Conservation (phyloP, 164 flowering plant species). For the Liquidambar formosana region DNA sequence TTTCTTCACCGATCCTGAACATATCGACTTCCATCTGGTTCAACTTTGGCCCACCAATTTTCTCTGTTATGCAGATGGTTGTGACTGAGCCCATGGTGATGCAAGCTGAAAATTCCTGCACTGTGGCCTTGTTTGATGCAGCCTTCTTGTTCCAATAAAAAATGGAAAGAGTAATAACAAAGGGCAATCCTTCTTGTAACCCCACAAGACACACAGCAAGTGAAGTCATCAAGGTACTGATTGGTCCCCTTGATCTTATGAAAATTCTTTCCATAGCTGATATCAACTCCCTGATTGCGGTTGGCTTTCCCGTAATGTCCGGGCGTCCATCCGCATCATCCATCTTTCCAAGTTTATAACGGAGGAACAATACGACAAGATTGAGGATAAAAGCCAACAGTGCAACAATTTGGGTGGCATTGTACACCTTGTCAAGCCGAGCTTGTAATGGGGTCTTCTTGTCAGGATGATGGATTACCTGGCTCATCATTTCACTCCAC, state of each 20-base stretch:
- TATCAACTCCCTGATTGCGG: background rate
- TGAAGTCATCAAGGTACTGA: slow-evolving; percentile 6
- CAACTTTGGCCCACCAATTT: slow-evolving; percentile 12
- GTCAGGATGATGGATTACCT: background rate
- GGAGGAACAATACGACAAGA: slow-evolving; percentile 12
- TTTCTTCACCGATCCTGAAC: slow-evolving; percentile 17
- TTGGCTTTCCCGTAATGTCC: no score
- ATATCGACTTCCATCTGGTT: slow-evolving; percentile 15
- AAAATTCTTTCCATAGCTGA: slow-evolving; percentile 18
- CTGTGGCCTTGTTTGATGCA: background rate
- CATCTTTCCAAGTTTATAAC: background rate
- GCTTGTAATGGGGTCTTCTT: background rate
- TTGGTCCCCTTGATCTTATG: slow-evolving; percentile 12
- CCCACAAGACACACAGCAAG: slow-evolving; percentile 18
- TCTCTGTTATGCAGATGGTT: slow-evolving; percentile 17
- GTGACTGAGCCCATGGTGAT: slow-evolving; percentile 22
- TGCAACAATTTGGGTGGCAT: background rate
- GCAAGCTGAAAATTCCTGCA: slow-evolving; percentile 15
- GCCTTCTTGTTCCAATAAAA: slow-evolving; percentile 13
- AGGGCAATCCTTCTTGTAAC: slow-evolving; percentile 23
- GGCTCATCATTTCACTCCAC: background rate
- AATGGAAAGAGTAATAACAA: slow-evolving; percentile 19
- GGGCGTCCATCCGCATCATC: no score
- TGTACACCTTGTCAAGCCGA: slow-evolving; percentile 5
- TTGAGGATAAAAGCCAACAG: background rate